Evolutionary conservation across 306 rosid species (phyloP).

Genomic region (Quercus gilva): DNA sequence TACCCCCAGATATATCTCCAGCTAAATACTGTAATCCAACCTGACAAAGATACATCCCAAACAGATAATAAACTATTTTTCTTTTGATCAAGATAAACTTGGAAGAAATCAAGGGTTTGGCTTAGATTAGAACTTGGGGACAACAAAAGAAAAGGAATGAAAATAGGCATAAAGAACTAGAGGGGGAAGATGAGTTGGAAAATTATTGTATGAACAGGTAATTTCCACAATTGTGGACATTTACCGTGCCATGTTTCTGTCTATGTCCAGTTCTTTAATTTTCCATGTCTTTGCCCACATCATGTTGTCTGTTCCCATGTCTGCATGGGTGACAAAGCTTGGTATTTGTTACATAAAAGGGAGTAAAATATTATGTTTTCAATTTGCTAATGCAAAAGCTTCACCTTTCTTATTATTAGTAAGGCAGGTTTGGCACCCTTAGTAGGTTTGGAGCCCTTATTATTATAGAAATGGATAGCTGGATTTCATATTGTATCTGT

Average conservation of each 20-base stretch:
- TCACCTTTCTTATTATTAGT: background rate
- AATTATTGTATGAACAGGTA: too few relatives aligned
- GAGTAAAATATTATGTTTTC: background rate
- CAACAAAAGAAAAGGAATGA: too few relatives aligned
- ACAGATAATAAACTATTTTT: background rate
- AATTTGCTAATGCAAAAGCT: background rate
- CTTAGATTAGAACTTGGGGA: background rate
- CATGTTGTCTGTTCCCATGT: background rate
- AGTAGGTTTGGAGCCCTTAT: too few relatives aligned
- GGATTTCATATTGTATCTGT: too few relatives aligned
- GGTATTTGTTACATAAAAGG: background rate
- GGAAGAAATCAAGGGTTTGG: background rate
- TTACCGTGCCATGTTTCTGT: background rate
- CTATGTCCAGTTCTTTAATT: background rate
- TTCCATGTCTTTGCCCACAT: background rate
- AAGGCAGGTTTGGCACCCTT: too few relatives aligned
- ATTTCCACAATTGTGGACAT: background rate
- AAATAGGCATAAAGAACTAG: too few relatives aligned
- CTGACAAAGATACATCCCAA: slow-evolving; percentile 41
- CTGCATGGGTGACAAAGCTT: background rate
- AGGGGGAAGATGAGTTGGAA: too few relatives aligned
- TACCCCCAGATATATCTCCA: slow-evolving; percentile 71
- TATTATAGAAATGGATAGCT: too few relatives aligned
- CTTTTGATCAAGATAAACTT: background rate
- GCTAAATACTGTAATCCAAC: slow-evolving; percentile 73